Evolutionary conservation across 75 land plant species (phyloP), one percentile per base, ranked within the genome.

Genomic region (Picea glauca): DNA sequence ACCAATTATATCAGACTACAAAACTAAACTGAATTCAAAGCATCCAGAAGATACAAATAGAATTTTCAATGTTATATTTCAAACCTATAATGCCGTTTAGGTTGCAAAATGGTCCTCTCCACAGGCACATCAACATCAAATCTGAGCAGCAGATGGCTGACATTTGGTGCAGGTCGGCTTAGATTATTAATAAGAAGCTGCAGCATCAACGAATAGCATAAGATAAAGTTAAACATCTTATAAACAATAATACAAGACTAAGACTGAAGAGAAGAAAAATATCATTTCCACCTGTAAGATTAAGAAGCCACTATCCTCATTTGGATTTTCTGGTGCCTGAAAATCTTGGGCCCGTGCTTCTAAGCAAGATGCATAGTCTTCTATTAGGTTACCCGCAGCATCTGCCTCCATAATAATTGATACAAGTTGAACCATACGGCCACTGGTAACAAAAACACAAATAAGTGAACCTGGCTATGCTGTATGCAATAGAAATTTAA

Each of bases 281-380:
- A 74, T 62, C 23, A 46, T 62, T 14, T 58, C 13, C 82, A 97
- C 99, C 89, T 92, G 95, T 80, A 97, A 77, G 60, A 97, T 97
- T 35, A 97, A 89, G 74, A 96, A 88, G 66, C 98, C 99, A 78
- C 78, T 74, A 81, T 97, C 99, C 67, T 91, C 93, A 74, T 67
- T 82, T 46, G 85, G 87, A 73, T 85, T 91, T 74, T 94, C 99
- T 54, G 87, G 78, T 15, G 80, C 68, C 43, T 88, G 91, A 76
- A 68, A 50, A 61, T 93, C 98, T 78, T 93, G 88, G 20, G 87
- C 78, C n/a, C 93, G 89, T 23, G 80, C 83, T 83, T 97, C 99
- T 18, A 97, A 87, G 85, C 98, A 97, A 60, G 90, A 83, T 74
- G 99, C 99, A 93, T 94, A 97, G 82, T 97, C 99, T 81, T 91